Base-by-base conservation (phyloP, 768 basidiomycete genomes). In the Lenzites betulinus region DNA sequence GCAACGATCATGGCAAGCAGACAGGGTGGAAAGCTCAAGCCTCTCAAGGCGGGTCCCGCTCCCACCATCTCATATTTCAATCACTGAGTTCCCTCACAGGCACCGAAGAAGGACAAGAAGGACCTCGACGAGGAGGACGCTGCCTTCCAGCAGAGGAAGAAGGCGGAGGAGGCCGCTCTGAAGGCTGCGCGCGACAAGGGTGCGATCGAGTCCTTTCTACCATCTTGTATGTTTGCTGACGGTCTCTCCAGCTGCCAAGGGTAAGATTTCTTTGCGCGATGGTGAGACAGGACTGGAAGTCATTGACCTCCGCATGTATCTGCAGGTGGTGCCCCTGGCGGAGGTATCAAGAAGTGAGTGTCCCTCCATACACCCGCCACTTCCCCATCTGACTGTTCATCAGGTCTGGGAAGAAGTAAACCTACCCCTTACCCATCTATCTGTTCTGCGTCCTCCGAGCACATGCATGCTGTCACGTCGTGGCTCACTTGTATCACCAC, bases 21-120 rank as follows among this genome's bases (percentile, higher is more conserved):
- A 77, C 87, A 90, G 79, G 90, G 89, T 63, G 92, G 92, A 70
- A 93, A 94, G 76, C 70, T 88, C 54, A 94, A 94, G 82, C 92
- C 92, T 54, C 76, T 93, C 66, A 93, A 93, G 90, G 92, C 87
- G 18, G 30, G 67, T 33, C 11, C 30, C 6, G 6, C 30, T 33
- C 30, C 30, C 28, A 12, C 33, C 52, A 9, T 38, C 42, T 7
- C 50, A n/a, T 1, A 2, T 43, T 33, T 33, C 41, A 48, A 12
- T 33, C 25, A 4, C 13, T 25, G 7, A 23, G 20, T 13, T 7
- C 58, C 9, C 33, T 30, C 22, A 30, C 63, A 94, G 92, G 86
- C 90, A 53, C 81, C 92, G 42, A 94, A 93, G 85, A 93, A 93
- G 73, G 86, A 86, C 0, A 85, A 86, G 75, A 85, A 82, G 66